Percentiles rank a stretch among this genome's conserved stretches.
These are phyloP conservation scores for Leccinum angustisporum DNA, from an alignment of 1,284 basidiomycete species.

Conservation along the genomic window DNA sequence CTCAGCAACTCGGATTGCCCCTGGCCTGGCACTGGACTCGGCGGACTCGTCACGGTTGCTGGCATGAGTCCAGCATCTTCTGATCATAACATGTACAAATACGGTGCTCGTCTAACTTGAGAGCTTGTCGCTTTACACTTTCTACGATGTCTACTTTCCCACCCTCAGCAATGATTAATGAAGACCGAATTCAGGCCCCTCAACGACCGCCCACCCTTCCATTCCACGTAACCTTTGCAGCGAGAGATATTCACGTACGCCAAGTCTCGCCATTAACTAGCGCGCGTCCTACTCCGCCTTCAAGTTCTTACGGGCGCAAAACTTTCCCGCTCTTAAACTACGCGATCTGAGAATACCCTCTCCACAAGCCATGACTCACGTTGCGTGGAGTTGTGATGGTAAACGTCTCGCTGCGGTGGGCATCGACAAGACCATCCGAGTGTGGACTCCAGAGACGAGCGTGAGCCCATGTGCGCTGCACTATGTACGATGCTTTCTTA, in stretches of 20 bases:
- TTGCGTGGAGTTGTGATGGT: constrained; percentile 81
- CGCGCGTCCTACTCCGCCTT: constrained; percentile 16
- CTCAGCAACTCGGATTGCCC: no score
- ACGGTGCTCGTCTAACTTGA: constrained; percentile 7
- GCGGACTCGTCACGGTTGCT: no score
- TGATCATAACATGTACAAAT: constrained; percentile 29
- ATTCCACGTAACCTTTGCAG: constrained; percentile 63
- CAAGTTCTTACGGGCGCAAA: constrained; percentile 52
- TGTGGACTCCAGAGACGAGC: constrained; percentile 75
- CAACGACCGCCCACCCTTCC: constrained; percentile 74
- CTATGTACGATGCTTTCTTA: not conserved
- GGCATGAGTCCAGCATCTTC: constrained; percentile 3
- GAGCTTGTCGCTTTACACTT: no score
- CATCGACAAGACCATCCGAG: constrained; percentile 70
- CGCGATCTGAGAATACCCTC: constrained; percentile 68
- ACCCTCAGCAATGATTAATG: constrained; percentile 26
- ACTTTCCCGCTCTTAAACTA: constrained; percentile 74
- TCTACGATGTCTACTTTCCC: constrained; percentile 26
- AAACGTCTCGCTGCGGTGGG: constrained; percentile 75
- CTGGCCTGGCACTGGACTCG: no score
- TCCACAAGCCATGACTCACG: constrained; percentile 64
- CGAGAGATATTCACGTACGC: constrained; percentile 71
- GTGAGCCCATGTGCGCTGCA: constrained; percentile 41
- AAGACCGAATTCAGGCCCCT: constrained; percentile 59
- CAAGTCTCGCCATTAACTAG: constrained; percentile 11